Base-by-base conservation (phyloP, 2,329 filamentous ascomycete species). In the Pseudogymnoascus sp. region DNA sequence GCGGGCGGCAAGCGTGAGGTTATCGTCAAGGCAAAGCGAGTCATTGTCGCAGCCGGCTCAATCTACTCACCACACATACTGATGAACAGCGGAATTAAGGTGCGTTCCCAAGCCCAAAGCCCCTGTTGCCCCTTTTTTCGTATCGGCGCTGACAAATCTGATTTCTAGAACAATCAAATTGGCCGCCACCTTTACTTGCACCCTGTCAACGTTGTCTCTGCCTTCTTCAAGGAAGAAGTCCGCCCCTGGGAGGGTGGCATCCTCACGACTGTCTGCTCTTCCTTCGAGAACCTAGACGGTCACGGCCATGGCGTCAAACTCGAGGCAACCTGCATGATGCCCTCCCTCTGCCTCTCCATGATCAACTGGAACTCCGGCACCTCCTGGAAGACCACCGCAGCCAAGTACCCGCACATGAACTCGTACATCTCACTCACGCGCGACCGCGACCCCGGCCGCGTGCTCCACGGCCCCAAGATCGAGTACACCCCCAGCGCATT, bases 101-200 rank as follows among this genome's bases (percentile, higher is more conserved):
- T 86, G 18, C 31, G 34, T 43, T 43, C 18, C 28, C 56, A 21
- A 14, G 7, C n/a, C 11, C 6, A 0, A 5, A 31, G 4, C 28
- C 28, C n/a, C 12, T 34, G 14, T 37, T 6, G 12, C 34, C 62
- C 43, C 36, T 28, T 42, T 42, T 36, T 23, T 25, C 11, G 34
- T 36, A 21, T 21, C 12, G 9, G 11, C 36, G 12, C 34, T 63
- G n/a, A 56, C n/a, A 28, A 40, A 25, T 2, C 28, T 14, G 9
- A 11, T 8, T n/a, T 23, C 3, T 40, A 72, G 78, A 96, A 96
- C 72, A 81, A 81, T 3, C 87, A 96, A 63, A 88, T 97, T 66
- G 93, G 93, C 25, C 83, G 82, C 6, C 90, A 97, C 69, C 83
- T 97, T 3, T 81, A 95, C 69, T 75, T 96, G 0, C 93, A 97